phyloP scores from a whole-genome alignment of 352 stramenopile species.

The Achlya hypogyna region DNA sequence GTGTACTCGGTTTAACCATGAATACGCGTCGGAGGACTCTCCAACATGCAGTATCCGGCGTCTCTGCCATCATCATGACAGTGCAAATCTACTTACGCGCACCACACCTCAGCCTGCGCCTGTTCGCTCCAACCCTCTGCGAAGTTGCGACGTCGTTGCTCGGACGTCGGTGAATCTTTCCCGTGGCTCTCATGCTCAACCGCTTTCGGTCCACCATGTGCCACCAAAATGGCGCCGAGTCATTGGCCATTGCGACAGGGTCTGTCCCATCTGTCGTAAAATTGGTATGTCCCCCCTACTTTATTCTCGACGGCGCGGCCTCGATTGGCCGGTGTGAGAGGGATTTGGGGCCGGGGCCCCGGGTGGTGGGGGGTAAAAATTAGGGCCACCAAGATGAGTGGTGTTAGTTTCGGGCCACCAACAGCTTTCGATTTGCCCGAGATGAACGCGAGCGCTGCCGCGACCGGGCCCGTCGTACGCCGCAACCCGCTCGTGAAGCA shows the following conservation, averaged over 20 bases:
- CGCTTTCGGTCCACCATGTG: neutral
- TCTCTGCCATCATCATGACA: too few species aligned
- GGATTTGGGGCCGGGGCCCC: neutral
- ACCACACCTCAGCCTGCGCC: too few species aligned
- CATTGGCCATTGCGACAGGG: neutral
- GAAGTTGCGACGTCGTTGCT: too few species aligned
- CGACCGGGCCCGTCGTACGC: constrained; percentile 26
- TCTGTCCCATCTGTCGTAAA: neutral
- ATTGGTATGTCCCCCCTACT: neutral
- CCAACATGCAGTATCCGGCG: too few species aligned
- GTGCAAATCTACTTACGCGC: too few species aligned
- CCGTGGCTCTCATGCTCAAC: too few species aligned
- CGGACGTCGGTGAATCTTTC: too few species aligned
- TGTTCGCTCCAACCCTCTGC: too few species aligned
- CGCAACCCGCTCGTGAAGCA: constrained; percentile 85
- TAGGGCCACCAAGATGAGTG: neutral
- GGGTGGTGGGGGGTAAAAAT: neutral
- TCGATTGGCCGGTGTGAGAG: too few species aligned
- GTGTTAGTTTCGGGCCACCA: too few species aligned
- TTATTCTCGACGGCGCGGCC: too few species aligned
- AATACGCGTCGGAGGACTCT: too few species aligned
- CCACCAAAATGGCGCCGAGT: neutral
- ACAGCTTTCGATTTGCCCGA: neutral
- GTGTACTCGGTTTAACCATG: neutral
- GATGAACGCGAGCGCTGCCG: neutral